Evolutionary conservation across 1,284 basidiomycete species (phyloP).

Genomic region (Erythrobasidium hasegawianum): DNA sequence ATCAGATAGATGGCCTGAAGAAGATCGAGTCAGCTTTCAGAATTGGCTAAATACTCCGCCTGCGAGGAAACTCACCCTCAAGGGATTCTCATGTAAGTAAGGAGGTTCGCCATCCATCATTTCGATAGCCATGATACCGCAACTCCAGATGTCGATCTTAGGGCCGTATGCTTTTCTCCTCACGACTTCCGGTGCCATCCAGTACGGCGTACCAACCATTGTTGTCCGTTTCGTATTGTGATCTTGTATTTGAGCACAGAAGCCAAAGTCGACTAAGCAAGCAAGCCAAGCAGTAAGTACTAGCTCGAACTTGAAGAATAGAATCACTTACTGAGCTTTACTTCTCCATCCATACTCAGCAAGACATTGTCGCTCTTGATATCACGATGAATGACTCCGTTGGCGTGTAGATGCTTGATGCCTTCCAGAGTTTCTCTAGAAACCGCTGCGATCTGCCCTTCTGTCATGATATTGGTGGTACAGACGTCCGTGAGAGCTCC

Average conservation of each 20-base stretch:
- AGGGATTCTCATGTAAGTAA: conserved; percentile 93
- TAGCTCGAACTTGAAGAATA: too few relatives aligned
- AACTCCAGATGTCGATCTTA: conserved; percentile 98
- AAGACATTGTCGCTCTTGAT: conserved; percentile 98
- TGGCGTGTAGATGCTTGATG: conserved; percentile 83
- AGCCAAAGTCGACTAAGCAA: conserved; percentile 89
- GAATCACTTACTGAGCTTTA: conserved; percentile 91
- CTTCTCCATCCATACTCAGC: conserved; percentile 82
- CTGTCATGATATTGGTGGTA: conserved; percentile 92
- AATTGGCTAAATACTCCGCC: too few relatives aligned
- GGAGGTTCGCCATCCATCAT: conserved; percentile 99
- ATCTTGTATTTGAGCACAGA: conserved; percentile 95
- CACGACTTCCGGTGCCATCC: conserved; percentile 99
- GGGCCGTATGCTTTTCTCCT: conserved; percentile 99
- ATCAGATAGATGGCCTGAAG: conserved; percentile 75
- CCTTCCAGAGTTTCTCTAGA: conserved; percentile 82
- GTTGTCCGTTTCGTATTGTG: conserved; percentile 98
- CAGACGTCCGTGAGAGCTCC: conserved; percentile 86
- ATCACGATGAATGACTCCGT: conserved; percentile 95
- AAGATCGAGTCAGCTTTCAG: too few relatives aligned
- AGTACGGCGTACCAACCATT: conserved; percentile 98
- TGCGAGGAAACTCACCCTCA: conserved; percentile 52
- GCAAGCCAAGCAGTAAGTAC: too few relatives aligned
- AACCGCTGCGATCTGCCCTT: conserved; percentile 85
- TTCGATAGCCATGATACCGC: conserved; percentile 60